Conservation (phyloP, 2,329 filamentous ascomycete genomes). For the Aureobasidium leucospermi region DNA sequence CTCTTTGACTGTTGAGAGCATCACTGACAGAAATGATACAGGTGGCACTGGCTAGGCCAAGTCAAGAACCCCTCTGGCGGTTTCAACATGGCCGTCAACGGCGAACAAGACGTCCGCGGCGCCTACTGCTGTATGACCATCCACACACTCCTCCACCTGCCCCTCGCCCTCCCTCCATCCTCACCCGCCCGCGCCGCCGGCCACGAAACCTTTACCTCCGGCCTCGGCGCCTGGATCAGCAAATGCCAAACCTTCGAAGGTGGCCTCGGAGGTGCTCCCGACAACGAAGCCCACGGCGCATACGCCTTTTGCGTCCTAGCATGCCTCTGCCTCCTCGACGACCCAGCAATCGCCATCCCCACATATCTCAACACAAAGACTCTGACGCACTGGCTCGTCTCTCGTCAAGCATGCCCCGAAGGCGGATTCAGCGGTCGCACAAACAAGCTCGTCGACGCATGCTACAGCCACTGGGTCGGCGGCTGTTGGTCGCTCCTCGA, state of each 20-base stretch:
- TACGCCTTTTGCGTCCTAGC: conserved; percentile 94
- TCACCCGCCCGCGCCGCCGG: conserved; percentile 60
- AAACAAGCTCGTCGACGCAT: conserved; percentile 96
- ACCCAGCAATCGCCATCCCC: conserved; percentile 66
- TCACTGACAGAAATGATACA: conserved; percentile 24
- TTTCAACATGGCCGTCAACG: conserved; percentile 79
- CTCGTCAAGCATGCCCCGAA: conserved; percentile 82
- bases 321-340: conserved; percentile 77
- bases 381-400: conserved; percentile 80
- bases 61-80: conserved; percentile 84
- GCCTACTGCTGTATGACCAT: conserved; percentile 87
- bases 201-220: conserved; percentile 59
- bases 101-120: conserved; percentile 89
- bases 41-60: conserved; percentile 78
- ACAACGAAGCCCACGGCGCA: conserved; percentile 87
- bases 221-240: conserved; percentile 71
- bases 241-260: conserved; percentile 94
- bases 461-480: conserved; percentile 97
- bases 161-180: conserved; percentile 67
- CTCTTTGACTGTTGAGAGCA: too few species aligned
- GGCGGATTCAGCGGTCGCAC: conserved; percentile 89
- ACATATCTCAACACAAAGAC: conserved; percentile 70
- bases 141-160: conserved; percentile 75
- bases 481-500: conserved; percentile 90
- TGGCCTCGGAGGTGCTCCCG: conserved; percentile 78